Evolutionary conservation across 495 filamentous ascomycete species (phyloP).

Genomic region (Aspergillus diversus): DNA sequence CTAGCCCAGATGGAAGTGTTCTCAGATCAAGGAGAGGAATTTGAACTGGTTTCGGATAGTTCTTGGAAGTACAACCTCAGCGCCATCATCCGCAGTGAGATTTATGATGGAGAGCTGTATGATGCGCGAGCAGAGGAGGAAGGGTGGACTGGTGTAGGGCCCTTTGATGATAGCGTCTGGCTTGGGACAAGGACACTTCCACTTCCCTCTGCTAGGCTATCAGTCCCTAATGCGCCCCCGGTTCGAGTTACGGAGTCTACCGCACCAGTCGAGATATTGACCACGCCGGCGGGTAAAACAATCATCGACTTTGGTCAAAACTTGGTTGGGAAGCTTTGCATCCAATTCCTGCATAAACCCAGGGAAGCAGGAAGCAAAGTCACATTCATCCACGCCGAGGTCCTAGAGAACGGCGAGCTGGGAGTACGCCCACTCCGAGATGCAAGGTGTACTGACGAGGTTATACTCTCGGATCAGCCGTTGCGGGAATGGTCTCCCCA

Average conservation of each 20-base stretch:
- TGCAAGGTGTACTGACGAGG: constrained; percentile 44
- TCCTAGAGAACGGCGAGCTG: constrained; percentile 54
- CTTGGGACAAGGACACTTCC: too few relatives aligned
- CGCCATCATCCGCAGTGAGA: constrained; percentile 48
- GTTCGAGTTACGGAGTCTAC: constrained; percentile 10
- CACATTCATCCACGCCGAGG: constrained; percentile 50
- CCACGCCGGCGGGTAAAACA: constrained; percentile 11
- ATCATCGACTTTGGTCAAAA: constrained; percentile 58
- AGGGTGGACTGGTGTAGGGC: too few relatives aligned
- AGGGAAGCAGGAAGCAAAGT: constrained; percentile 28
- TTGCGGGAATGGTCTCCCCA: constrained; percentile 33
- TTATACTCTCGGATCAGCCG: constrained; percentile 27
- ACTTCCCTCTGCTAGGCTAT: constrained; percentile 3
- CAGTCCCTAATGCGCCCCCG: constrained; percentile 9
- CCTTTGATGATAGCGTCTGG: too few relatives aligned
- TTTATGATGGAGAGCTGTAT: constrained; percentile 59
- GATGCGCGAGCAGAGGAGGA: constrained; percentile 37
- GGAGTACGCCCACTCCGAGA: constrained; percentile 48
- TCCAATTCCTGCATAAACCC: constrained; percentile 37
- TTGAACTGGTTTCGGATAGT: constrained; percentile 41
- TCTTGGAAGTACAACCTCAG: constrained; percentile 48
- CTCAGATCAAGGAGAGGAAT: constrained; percentile 23
- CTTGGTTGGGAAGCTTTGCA: constrained; percentile 47
- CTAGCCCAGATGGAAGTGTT: constrained; percentile 49
- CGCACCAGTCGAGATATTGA: not conserved